Base-by-base conservation (phyloP, 768 basidiomycete genomes). In the Clitopilus hobsonii region DNA sequence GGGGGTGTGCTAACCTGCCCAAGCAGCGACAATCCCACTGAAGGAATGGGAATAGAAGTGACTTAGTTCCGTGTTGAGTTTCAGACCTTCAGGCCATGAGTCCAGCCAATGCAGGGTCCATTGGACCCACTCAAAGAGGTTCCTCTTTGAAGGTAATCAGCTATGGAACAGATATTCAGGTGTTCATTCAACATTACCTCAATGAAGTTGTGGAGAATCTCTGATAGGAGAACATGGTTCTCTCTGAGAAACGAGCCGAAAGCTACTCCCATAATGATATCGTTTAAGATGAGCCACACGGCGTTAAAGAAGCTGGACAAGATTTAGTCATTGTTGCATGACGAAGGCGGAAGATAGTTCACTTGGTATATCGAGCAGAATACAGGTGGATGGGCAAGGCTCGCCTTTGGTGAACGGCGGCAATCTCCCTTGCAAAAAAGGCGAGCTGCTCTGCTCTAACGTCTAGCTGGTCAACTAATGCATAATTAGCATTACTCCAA, bases 21-120 rank as follows among this genome's bases (percentile, higher is more conserved):
- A 98, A 2, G 80, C 61, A 0, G 74, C 75, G 14, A 91, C 80
- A 13, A 91, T 58, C 23, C 78, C 78, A 2, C 86, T 74, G 50
- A 97, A 86, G 0, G 81, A 77, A 55, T 84, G 78, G n/a, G 86
- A 83, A 63, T 92, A 89, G 65, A 97, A 89, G 23, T 77, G 74
- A 61, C 92, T 91, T n/a, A 99, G 79, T 61, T 98, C 91, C 0
- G 92, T 91, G 64, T 98, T 98, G 52, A 99, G 84, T 69, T 99
- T 99, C 36, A 99, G 72, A 0, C 97, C 96, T 1, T 87, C 94
- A 0, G 96, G 96, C 96, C 96, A 98, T 57, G 89, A 84, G 66
- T 97, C 89, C 11, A 99, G 77, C 95, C 94, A 98, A 1, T 76
- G 61, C 1, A 98, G 74, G 0, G 79, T 74, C 14, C 72, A 70